phyloP scores from a whole-genome alignment of 805 yeast genomes.

The Lachancea waltii region DNA sequence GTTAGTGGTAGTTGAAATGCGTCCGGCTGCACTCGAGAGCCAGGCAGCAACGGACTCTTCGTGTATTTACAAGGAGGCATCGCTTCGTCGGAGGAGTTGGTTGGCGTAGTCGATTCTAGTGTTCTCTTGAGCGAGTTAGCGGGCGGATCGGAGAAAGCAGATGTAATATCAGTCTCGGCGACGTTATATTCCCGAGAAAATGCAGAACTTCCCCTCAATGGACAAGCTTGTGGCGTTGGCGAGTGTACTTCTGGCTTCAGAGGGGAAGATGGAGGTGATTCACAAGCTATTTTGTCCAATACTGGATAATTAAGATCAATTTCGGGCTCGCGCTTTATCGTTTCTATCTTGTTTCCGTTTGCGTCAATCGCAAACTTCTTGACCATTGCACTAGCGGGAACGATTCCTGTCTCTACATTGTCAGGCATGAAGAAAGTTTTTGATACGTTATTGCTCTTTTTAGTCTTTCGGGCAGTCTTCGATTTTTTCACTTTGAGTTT shows the following conservation, averaged over 20 bases:
- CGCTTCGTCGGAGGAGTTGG: conserved; percentile 4
- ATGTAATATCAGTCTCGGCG: conserved; percentile 2
- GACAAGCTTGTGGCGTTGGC: not conserved
- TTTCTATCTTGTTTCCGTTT: conserved; percentile 5
- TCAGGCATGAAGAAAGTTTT: conserved; percentile 70
- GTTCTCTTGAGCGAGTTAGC: conserved; percentile 1
- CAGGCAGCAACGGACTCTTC: not conserved
- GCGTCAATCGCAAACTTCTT: conserved; percentile 19
- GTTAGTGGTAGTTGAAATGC: not conserved
- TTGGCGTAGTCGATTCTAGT: conserved; percentile 2
- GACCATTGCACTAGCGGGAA: conserved; percentile 44
- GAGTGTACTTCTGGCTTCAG: conserved; percentile 6
- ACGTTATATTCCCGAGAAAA: conserved; percentile 3
- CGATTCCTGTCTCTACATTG: conserved; percentile 59
- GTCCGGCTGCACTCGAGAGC: not conserved
- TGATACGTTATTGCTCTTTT: conserved; percentile 19
- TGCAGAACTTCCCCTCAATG: conserved; percentile 1
- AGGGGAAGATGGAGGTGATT: conserved; percentile 12
- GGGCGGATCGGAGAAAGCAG: conserved; percentile 5
- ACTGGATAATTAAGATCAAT: conserved; percentile 4
- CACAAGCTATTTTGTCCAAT: conserved; percentile 10
- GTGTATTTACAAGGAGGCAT: not conserved
- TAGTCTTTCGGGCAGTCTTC: conserved; percentile 9
- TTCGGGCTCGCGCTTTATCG: not conserved
- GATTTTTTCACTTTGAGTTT: conserved; percentile 21